Conservation (phyloP, 2,329 filamentous ascomycete species). For the Ploettnerulaceae sp. region DNA sequence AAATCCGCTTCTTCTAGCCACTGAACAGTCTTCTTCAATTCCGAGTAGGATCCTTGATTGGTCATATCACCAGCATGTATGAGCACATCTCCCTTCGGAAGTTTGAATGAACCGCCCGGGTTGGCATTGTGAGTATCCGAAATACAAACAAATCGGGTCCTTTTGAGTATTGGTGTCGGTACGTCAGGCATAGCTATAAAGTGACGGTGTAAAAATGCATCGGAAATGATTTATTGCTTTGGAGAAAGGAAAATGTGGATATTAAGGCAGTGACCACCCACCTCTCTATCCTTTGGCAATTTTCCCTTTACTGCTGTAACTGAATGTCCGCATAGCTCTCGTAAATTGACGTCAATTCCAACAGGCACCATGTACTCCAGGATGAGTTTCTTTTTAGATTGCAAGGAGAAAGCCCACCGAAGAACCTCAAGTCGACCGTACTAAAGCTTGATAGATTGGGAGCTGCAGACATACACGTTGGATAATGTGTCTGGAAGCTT, state of each 20-base stretch:
- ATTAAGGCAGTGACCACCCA: no score
- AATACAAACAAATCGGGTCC: constrained; percentile 67
- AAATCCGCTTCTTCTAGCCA: constrained; percentile 67
- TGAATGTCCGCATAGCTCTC: no score
- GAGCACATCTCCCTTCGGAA: constrained; percentile 68
- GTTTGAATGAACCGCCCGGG: constrained; percentile 47
- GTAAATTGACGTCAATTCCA: no score
- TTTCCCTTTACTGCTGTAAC: background rate
- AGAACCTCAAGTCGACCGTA: no score
- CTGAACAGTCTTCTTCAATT: constrained; percentile 55
- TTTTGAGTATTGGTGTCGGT: constrained; percentile 31
- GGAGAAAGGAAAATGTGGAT: background rate
- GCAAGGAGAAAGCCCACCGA: no score
- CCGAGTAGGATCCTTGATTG: constrained; percentile 60
- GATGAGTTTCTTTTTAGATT: no score
- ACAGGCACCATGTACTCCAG: no score
- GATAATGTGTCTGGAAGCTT: no score
- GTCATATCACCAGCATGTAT: constrained; percentile 75
- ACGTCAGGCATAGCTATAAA: constrained; percentile 11
- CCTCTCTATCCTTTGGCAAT: no score
- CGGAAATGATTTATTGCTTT: background rate
- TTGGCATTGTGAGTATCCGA: constrained; percentile 69
- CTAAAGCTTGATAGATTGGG: no score
- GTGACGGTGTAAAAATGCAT: background rate
- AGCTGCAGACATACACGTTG: no score